These are phyloP conservation scores for Silene conica DNA, from an alignment of 148 eudicot genomes.

Conservation along the genomic window DNA sequence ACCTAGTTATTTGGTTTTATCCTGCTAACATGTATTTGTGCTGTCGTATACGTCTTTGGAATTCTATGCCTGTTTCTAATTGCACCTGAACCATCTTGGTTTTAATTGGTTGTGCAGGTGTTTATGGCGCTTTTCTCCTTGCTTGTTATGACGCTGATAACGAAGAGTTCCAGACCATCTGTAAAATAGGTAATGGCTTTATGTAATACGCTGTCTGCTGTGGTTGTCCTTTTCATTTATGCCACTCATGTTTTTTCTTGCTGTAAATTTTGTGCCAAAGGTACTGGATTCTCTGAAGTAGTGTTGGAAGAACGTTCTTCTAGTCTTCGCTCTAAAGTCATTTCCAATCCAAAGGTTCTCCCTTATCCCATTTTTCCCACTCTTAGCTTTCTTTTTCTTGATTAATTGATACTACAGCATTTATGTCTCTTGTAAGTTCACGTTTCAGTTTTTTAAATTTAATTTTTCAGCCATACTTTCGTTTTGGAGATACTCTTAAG, in stretches of 20 bases:
- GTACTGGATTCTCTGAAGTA: constrained; percentile 86
- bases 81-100: constrained; percentile 7
- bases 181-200: constrained; percentile 70
- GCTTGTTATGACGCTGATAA: constrained; percentile 86
- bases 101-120: constrained; percentile 42
- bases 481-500: constrained; percentile 54
- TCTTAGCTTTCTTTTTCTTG: not conserved
- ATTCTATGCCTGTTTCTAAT: not conserved
- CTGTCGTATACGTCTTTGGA: not conserved
- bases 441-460: constrained; percentile 13
- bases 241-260: constrained; percentile 22
- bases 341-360: constrained; percentile 71
- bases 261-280: constrained; percentile 32
- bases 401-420: not conserved
- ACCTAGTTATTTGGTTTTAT: not conserved
- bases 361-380: constrained; percentile 6
- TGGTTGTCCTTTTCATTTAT: constrained; percentile 3
- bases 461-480: constrained; percentile 70
- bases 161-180: constrained; percentile 92
- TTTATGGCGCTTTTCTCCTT: constrained; percentile 92
- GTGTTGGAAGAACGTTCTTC: constrained; percentile 77
- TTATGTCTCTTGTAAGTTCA: not conserved
- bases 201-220: not conserved
- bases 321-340: constrained; percentile 81
- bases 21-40: not conserved